Evolutionary conservation across 192 early-diverging fungal genomes (phyloP).

Genomic region (Gonapodya sp.): DNA sequence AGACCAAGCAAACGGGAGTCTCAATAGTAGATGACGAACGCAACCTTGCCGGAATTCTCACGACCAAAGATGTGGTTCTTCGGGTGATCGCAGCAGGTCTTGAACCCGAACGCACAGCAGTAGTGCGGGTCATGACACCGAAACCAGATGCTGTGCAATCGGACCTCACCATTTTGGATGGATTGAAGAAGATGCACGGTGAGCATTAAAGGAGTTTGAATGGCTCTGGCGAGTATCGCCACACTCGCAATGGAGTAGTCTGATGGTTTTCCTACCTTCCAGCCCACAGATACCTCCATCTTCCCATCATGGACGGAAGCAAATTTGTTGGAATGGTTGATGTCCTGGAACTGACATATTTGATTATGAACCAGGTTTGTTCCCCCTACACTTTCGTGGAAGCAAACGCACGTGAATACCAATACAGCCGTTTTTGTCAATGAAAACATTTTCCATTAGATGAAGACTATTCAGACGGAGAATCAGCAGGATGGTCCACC

Average conservation of each 20-base stretch:
- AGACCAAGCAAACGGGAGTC: slow-evolving; percentile 18
- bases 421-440: neutral
- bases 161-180: slow-evolving; percentile 66
- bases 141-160: slow-evolving; percentile 70
- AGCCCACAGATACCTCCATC: slow-evolving; percentile 74
- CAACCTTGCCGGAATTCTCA: slow-evolving; percentile 83
- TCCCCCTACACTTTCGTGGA: slow-evolving; percentile 22
- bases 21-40: slow-evolving; percentile 17
- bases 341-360: slow-evolving; percentile 72
- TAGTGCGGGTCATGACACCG: slow-evolving; percentile 95
- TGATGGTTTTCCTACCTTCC: neutral
- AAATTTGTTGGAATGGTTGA: slow-evolving; percentile 70
- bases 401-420: no score
- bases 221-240: neutral
- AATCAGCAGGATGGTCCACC: slow-evolving; percentile 29
- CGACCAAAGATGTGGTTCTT: slow-evolving; percentile 76
- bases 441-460: neutral
- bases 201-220: neutral
- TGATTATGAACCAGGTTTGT: slow-evolving; percentile 71
- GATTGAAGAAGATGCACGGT: slow-evolving; percentile 73
- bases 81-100: slow-evolving; percentile 80
- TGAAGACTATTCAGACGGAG: slow-evolving; percentile 8
- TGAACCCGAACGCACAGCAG: slow-evolving; percentile 79
- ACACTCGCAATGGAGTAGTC: neutral
- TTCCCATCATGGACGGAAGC: slow-evolving; percentile 62